These are phyloP conservation scores for Drosera spatulata DNA, from an alignment of 179 eudicot genomes.

Conservation along the genomic window DNA sequence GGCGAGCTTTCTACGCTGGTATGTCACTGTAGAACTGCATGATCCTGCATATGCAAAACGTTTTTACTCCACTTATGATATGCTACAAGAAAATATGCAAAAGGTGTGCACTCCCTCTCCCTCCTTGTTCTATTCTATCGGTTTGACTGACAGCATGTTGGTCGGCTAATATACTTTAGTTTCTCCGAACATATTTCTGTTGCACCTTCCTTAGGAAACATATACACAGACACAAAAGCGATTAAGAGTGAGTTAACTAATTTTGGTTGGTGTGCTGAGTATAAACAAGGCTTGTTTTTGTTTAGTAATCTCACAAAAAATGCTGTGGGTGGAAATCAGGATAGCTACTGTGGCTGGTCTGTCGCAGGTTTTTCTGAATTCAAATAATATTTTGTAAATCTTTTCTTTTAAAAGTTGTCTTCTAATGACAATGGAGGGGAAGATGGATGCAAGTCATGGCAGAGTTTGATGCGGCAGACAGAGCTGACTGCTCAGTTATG, in stretches of 20 bases:
- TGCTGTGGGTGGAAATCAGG: no score
- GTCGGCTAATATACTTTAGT: no score
- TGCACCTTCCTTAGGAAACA: no score
- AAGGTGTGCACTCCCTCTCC: constrained; percentile 41
- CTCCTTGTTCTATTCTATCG: background rate
- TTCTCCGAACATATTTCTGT: no score
- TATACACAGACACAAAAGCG: no score
- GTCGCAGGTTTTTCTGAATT: no score
- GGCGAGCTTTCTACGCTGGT: constrained; percentile 99
- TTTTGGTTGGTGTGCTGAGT: no score
- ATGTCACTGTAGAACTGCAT: constrained; percentile 94
- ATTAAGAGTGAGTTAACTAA: no score
- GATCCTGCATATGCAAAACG: constrained; percentile 96
- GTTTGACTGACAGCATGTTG: no score
- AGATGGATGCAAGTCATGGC: constrained; percentile 91
- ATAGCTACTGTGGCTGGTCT: no score
- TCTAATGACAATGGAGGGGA: constrained; percentile 53
- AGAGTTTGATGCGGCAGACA: constrained; percentile 94
- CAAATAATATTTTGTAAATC: background rate
- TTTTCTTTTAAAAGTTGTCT: constrained; percentile 33
- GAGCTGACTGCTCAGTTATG: constrained; percentile 96
- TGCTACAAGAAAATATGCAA: constrained; percentile 82
- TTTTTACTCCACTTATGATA: constrained; percentile 78
- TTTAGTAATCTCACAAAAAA: no score
- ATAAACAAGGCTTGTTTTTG: no score